Conservation (phyloP, 2,329 filamentous ascomycete species). For the Penicillium sp. region DNA sequence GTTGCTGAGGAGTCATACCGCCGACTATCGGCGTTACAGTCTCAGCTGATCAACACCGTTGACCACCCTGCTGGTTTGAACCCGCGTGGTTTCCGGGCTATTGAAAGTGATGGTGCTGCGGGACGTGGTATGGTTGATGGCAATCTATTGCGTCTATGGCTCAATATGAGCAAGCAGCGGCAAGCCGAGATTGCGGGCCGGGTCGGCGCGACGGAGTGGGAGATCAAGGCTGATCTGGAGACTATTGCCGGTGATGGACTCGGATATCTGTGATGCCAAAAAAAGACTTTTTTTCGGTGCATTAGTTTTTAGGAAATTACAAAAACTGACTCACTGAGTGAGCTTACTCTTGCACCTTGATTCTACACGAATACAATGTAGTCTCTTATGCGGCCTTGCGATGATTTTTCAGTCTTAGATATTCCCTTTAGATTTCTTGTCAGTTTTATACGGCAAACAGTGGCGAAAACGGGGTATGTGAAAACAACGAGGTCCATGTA, state of each 20-base stretch:
- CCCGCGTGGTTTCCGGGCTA: conserved; percentile 70
- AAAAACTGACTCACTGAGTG: neutral
- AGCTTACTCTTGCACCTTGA: neutral
- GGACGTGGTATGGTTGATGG: conserved; percentile 73
- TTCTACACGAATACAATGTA: neutral
- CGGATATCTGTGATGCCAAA: conserved; percentile 36
- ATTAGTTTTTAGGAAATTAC: neutral
- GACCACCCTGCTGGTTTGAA: conserved; percentile 79
- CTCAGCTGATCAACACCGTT: conserved; percentile 73
- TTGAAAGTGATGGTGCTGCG: conserved; percentile 50
- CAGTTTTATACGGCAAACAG: no score
- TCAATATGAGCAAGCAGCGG: conserved; percentile 69
- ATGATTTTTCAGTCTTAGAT: no score
- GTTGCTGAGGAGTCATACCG: conserved; percentile 79
- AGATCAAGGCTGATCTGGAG: conserved; percentile 68
- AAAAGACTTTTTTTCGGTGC: neutral
- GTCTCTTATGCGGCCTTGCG: no score
- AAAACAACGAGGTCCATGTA: no score
- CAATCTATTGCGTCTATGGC: conserved; percentile 69
- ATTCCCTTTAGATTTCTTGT: no score
- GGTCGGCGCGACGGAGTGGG: conserved; percentile 66
- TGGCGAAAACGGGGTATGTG: no score
- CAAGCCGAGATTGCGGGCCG: conserved; percentile 70
- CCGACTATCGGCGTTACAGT: conserved; percentile 75
- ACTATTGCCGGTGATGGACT: conserved; percentile 64